Percentiles rank a stretch among this genome's conserved stretches.
These are phyloP conservation scores for Phragmites australis DNA, from an alignment of 176 grass and related monocot species.

Conservation along the genomic window DNA sequence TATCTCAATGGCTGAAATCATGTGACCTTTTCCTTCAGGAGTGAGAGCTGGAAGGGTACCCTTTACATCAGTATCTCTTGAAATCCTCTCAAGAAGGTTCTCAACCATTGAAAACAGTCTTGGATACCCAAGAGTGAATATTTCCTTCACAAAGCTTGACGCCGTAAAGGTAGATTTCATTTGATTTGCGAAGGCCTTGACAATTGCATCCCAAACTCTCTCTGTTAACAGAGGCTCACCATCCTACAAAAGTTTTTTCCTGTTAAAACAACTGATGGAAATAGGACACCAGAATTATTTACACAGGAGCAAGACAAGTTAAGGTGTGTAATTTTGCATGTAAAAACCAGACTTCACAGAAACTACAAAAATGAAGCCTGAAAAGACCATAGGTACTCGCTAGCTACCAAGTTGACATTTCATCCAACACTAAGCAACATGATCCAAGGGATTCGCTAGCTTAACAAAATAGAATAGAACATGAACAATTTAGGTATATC, in stretches of 20 bases:
- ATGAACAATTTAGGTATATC: neutral
- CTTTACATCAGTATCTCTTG: conserved; percentile 87
- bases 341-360: neutral
- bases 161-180: conserved; percentile 91
- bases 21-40: conserved; percentile 73
- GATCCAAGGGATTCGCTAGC: conserved; percentile 13
- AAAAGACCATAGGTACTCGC: conserved; percentile 5
- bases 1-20: conserved; percentile 79
- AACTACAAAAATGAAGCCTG: neutral
- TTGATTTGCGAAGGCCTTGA: conserved; percentile 92
- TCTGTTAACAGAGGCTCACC: conserved; percentile 96
- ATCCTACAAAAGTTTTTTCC: conserved; percentile 54
- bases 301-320: conserved; percentile 3
- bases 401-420: neutral
- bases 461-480: conserved; percentile 4
- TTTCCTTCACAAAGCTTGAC: conserved; percentile 98
- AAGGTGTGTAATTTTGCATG: neutral
- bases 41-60: conserved; percentile 81
- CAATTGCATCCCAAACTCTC: conserved; percentile 95
- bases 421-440: neutral
- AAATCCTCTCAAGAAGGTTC: conserved; percentile 94
- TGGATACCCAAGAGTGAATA: conserved; percentile 95
- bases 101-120: conserved; percentile 89
- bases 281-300: neutral
- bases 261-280: conserved; percentile 18